Evolutionary conservation across 345 rosid species (phyloP), one percentile per base, ranked within the genome.

Genomic region (Nasturtium officinale): DNA sequence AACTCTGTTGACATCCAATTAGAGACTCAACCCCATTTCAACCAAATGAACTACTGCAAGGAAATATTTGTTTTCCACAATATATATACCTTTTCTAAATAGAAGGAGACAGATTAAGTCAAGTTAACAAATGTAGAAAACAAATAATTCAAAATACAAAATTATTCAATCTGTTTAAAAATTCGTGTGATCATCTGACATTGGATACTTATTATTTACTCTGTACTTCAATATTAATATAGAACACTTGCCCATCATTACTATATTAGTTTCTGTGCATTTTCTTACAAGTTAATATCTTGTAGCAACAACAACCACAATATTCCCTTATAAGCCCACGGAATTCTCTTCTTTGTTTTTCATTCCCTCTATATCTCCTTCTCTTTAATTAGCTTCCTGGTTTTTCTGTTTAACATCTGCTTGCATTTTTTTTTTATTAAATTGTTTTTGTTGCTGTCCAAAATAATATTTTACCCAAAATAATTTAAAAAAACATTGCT

Each of bases 161-260:
- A 29, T 6, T 37, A 16, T 11, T 25, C 7, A 54, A 2, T 42
- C 10, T 48, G 10, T 42, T 42, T 4, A 57, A 7, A 46, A 17
- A 8, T 25, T 65, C 66, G 57, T 35, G 52, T 65, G 66, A 65
- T 17, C 33, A 46, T 65, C 65, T 65, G 60, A 58, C 66, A 65
- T 65, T 55, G 54, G n/a, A 64, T 11, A 54, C 63, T 53, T 28
- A 64, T 16, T 56, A 15, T 11, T 72, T 12, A 13, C 32, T 23
- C 4, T 21, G 54, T 63, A 73, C 7, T 12, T 16, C 21, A 16
- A 5, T 45, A 56, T 74, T 25, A 13, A 18, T 40, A 59, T 3
- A 57, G 13, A 66, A 74, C 72, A 38, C 54, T 66, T 58, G 61
- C 38, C 54, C 35, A 38, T 28, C 26, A 38, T 7, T 52, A 21